These are phyloP conservation scores for Podaxis rugospora DNA, from an alignment of 768 basidiomycete species.

Conservation along the genomic window DNA sequence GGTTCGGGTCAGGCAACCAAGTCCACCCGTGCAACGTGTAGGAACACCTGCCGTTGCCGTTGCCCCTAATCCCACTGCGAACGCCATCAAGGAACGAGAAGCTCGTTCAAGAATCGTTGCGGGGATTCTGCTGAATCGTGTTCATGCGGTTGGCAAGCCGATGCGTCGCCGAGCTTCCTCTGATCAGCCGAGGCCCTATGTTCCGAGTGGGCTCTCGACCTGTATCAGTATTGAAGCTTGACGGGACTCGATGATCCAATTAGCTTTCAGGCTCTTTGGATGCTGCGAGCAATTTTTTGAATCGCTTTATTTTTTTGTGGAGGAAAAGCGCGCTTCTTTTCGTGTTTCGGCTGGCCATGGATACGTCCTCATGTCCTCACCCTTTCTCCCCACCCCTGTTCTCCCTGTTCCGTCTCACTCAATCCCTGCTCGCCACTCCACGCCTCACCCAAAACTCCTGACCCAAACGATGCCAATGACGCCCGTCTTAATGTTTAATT, in stretches of 20 bases:
- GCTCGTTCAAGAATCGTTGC: conserved; percentile 44
- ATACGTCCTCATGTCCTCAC: background rate
- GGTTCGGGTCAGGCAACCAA: background rate
- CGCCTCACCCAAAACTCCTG: background rate
- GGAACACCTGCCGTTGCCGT: conserved; percentile 4
- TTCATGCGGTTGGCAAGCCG: conserved; percentile 48
- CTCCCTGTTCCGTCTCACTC: no score
- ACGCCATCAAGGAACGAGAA: conserved; percentile 28
- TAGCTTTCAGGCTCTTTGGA: background rate
- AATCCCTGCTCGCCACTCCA: background rate
- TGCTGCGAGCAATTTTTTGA: background rate
- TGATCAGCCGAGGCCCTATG: conserved; percentile 22
- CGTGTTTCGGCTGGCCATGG: background rate
- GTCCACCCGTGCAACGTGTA: conserved; percentile 3
- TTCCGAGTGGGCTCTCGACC: conserved; percentile 13
- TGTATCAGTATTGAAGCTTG: conserved; percentile 10
- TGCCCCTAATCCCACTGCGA: background rate
- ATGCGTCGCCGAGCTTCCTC: conserved; percentile 30
- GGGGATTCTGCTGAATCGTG: conserved; percentile 51
- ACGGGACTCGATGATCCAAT: background rate
- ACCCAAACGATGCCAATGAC: background rate
- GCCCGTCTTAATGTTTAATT: conserved; percentile 1
- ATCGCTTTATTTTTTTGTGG: background rate
- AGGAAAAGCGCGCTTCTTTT: background rate
- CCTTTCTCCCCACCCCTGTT: background rate